Conservation (phyloP, 2,329 filamentous ascomycete genomes). For the Exserohilum rostratum region DNA sequence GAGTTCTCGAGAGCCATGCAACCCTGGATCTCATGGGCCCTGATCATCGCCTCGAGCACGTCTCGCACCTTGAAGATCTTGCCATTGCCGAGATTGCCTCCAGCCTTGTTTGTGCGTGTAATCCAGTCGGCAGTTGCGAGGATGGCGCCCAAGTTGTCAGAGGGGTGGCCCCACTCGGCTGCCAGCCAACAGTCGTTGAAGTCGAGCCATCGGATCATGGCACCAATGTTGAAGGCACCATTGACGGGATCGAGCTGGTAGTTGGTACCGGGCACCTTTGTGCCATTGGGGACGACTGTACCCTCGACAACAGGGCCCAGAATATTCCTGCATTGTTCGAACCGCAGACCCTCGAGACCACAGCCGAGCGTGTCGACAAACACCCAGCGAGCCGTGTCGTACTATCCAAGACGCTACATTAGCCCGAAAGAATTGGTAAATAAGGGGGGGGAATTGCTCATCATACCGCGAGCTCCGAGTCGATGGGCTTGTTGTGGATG, state of each 20-base stretch:
- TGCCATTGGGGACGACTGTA: slow-evolving; percentile 88
- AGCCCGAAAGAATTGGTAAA: slow-evolving; percentile 15
- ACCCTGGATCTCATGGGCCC: slow-evolving; percentile 98
- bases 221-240: slow-evolving; percentile 97
- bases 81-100: slow-evolving; percentile 71
- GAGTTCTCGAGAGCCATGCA: slow-evolving; percentile 97
- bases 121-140: slow-evolving; percentile 97
- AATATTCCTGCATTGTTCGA: slow-evolving; percentile 94
- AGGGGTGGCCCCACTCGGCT: slow-evolving; percentile 98
- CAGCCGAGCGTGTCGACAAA: slow-evolving; percentile 97
- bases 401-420: slow-evolving; percentile 58
- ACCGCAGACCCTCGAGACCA: slow-evolving; percentile 91
- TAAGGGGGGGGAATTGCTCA: slow-evolving; percentile 47
- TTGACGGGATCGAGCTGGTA: slow-evolving; percentile 96
- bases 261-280: slow-evolving; percentile 86
- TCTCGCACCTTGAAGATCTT: slow-evolving; percentile 89
- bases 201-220: slow-evolving; percentile 98
- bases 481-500: slow-evolving; percentile 87
- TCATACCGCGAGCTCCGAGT: slow-evolving; percentile 86
- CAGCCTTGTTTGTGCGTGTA: slow-evolving; percentile 88
- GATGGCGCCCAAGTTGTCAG: slow-evolving; percentile 96
- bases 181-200: slow-evolving; percentile 99
- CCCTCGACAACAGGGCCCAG: slow-evolving; percentile 90
- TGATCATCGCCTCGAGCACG: slow-evolving; percentile 96
- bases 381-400: slow-evolving; percentile 94